phyloP scores from a whole-genome alignment of 192 early-diverging fungal species.

The Coemansia aciculifera region DNA sequence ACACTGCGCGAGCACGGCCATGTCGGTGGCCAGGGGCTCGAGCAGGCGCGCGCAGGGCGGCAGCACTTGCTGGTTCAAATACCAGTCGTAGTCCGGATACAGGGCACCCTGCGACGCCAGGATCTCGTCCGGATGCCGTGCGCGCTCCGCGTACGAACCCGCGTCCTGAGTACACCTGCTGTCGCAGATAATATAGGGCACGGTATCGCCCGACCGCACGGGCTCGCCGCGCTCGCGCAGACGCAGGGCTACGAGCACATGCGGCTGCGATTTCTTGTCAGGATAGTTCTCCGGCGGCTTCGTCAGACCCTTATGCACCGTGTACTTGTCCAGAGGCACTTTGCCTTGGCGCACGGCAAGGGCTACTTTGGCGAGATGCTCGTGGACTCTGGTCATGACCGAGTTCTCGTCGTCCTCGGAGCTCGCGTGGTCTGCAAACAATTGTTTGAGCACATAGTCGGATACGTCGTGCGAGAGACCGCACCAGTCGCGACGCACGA shows the following conservation, averaged over 20 bases:
- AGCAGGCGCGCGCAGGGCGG: conserved; percentile 84
- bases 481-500: conserved; percentile 98
- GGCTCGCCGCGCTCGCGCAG: conserved; percentile 69
- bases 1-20: conserved; percentile 72
- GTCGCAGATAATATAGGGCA: conserved; percentile 89
- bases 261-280: conserved; percentile 85
- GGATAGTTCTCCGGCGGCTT: conserved; percentile 90
- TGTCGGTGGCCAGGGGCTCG: conserved; percentile 82
- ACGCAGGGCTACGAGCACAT: conserved; percentile 90
- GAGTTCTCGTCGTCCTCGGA: conserved; percentile 61
- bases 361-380: conserved; percentile 67
- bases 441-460: conserved; percentile 66
- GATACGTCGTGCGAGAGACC: conserved; percentile 89
- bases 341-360: conserved; percentile 68
- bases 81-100: conserved; percentile 84
- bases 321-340: conserved; percentile 79
- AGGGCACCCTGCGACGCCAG: conserved; percentile 43
- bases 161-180: conserved; percentile 22
- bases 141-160: conserved; percentile 66
- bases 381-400: conserved; percentile 76
- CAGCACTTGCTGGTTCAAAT: conserved; percentile 87
- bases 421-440: conserved; percentile 54
- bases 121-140: conserved; percentile 86
- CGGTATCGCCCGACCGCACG: conserved; percentile 81
- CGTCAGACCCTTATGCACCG: conserved; percentile 92